Percentiles rank a stretch among this genome's conserved stretches.
Conservation (phyloP, 306 rosid species). For the Parietaria judaica region DNA sequence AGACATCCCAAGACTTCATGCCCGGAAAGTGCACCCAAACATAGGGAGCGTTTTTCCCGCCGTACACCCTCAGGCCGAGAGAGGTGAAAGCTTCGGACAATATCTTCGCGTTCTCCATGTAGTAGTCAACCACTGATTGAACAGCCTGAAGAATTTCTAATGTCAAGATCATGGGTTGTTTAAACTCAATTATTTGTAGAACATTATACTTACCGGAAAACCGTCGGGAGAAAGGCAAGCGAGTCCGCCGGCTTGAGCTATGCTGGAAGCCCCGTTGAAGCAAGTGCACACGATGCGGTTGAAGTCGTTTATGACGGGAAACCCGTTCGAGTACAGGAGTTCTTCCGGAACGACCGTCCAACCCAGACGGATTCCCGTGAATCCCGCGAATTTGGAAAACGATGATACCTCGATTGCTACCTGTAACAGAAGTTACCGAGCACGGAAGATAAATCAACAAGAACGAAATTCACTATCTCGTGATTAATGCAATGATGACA, state of each 20-base stretch:
- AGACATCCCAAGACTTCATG: constrained; percentile 55
- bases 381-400: constrained; percentile 35
- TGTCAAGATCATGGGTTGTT: too few species aligned
- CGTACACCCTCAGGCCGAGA: constrained; percentile 52
- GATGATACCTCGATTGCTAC: constrained; percentile 36
- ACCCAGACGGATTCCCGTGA: constrained; percentile 32
- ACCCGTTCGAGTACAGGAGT: constrained; percentile 25
- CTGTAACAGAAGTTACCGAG: constrained; percentile 7
- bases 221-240: constrained; percentile 37
- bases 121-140: constrained; percentile 30
- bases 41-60: constrained; percentile 61
- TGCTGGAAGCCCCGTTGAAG: constrained; percentile 34
- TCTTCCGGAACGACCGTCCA: constrained; percentile 40
- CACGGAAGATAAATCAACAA: too few species aligned
- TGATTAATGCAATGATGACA: neutral
- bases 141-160: constrained; percentile 31
- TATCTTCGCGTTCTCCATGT: constrained; percentile 64
- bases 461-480: too few species aligned
- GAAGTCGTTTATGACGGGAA: constrained; percentile 30
- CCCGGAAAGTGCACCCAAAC: constrained; percentile 74
- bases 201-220: constrained; percentile 13
- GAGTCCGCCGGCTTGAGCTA: constrained; percentile 38
- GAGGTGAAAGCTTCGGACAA: constrained; percentile 43
- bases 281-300: constrained; percentile 34
- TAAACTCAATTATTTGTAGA: neutral